Evolutionary conservation across 257 asterid species (phyloP), one percentile per base, ranked within the genome.

Genomic region (Striga asiatica): DNA sequence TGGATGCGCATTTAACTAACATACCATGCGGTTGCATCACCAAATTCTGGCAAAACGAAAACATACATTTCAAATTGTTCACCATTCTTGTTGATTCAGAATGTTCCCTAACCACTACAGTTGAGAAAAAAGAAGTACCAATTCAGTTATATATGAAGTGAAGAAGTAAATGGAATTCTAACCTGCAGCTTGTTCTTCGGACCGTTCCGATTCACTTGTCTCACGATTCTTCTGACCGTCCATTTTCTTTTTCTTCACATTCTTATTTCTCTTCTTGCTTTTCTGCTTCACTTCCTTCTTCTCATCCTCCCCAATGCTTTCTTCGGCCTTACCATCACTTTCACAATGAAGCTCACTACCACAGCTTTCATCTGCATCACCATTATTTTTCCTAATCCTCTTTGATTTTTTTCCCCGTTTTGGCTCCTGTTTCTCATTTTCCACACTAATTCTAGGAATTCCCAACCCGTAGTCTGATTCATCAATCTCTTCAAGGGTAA

Each of bases 401-500:
- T 79, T 81, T 14, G 63, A 32, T 60, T 73, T 69, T 9, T 55
- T 31, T 69, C 64, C 61, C 14, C 58, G 79, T 62, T 71, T 65
- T 8, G 56, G 60, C 50, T 51, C 62, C 42, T 67, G 42, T 50
- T 66, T 68, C 56, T 60, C 69, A 50, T 16, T 54, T 60, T 49
- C 61, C 29, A 48, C 61, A 58, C 54, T 21, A 12, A 67, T 34
- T 37, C 69, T 68, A 29, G 88, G 76, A 60, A 82, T 71, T 56
- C 70, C 87, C 69, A 85, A 68, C 34, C 77, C 89, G 42, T 70
- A 91, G 8, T 76, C 83, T 8, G 81, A 62, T 66, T 84, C 98
- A 62, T 87, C 94, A 19, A 91, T 80, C 83, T 91, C 98, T 69
- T 91, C 97, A 46, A 91, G 97, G 1, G 80, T 64, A 39, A 91